Base-by-base conservation (phyloP, 176 grass and related monocot species). In the Triticum timopheevii region DNA sequence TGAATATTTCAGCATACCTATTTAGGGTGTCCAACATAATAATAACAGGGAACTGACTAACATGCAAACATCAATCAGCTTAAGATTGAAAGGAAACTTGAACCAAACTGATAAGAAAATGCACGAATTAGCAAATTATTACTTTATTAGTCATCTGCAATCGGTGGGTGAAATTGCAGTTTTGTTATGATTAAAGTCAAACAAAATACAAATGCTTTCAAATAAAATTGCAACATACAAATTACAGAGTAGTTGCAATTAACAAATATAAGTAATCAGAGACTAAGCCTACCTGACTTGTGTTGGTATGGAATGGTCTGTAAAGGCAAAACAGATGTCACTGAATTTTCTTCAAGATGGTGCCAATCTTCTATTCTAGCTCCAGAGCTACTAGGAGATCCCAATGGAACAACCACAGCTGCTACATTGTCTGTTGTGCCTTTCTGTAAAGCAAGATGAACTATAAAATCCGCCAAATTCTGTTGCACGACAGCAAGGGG, bases 341-440 rank as follows among this genome's bases (percentile, higher is more conserved):
- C 61, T 13, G 61, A 84, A 63, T 79, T 82, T 88, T 85, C 85
- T 77, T 91, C 90, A 76, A 84, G 31, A 74, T 73, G 36, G 79
- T 82, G 86, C 86, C 73, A 82, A 81, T 92, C 81, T 84, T 90
- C 47, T 23, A 79, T 61, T 69, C 54, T 68, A 71, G n/a, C 83
- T 85, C 36, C 59, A 87, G 88, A 59, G 63, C 84, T 88, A 91
- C 79, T 42, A 84, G 16, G 69, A 62, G 54, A 83, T 85, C 69
- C 76, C 50, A 98, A 75, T 76, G 96, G 96, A 83, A 98, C 92
- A 87, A 98, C 82, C 38, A 98, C 92, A 89, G 90, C 86, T 15
- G 96, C 96, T 65, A 98, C 91, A 90, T 98, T 98, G 85, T 98
- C 96, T 82, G 86, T 91, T 30, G 93, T 92, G 25, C 96, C 96